Evolutionary conservation across 768 basidiomycete genomes (phyloP), one percentile per base, ranked within the genome.

Genomic region (Royoungia palumana): DNA sequence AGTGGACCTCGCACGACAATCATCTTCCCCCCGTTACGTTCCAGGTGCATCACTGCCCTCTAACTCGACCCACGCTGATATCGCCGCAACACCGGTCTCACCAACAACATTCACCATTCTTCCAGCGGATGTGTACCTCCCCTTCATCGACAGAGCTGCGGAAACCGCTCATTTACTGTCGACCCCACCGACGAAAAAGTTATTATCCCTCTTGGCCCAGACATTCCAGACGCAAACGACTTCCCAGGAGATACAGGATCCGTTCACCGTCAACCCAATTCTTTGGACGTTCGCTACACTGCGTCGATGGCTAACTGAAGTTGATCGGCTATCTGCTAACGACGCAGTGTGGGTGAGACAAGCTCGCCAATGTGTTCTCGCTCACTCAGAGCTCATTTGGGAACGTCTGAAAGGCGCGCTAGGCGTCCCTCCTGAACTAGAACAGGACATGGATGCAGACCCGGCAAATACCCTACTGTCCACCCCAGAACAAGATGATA

Each of bases 361-460:
- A 10, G 79, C 83, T 0, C 82, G 90, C n/a, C 77, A 75, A 46
- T 92, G 90, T 58, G 79, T 95, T 57, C 73, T 87, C 19, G 69
- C 79, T 21, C 85, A 84, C 55, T 87, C 83, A 13, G 92, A 94
- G 60, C 80, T 92, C 35, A 84, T 94, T 47, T 96, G 93, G 93
- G 91, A 94, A 65, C 80, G 91, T 48, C 72, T 94, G 60, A 94
- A 93, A 59, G 86, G 82, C 25, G 91, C 89, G 0, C 72, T 96
- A 2, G 93, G 93, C 5, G 85, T 93, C 5, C 92, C 93, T 10
- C 85, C 85, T 0, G 91, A 94, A 59, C 73, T 94, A 19, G 85
- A 90, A 55, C 68, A 82, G 38, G 77, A 75, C n/a, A 17, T 20
- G 21, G 53, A 54, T 8, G 21, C 22, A 28, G 28, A 11, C 28